A percentile compares a stretch with the other conserved stretches of the same genome.
Conservation (phyloP, 2,329 filamentous ascomycete genomes). For the Epichloe brachyelytri region DNA sequence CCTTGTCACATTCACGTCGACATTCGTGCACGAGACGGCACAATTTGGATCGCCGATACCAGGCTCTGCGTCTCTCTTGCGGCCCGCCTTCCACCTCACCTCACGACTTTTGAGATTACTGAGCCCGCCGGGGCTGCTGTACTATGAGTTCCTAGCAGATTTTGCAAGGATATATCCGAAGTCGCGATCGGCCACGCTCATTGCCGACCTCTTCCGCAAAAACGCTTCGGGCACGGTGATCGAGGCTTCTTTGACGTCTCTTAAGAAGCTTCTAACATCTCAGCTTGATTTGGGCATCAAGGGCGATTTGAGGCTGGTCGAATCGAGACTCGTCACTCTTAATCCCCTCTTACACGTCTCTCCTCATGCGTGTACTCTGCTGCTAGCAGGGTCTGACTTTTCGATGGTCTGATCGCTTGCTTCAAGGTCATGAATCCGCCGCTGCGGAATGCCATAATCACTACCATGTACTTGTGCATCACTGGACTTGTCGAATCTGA, state of each 20-base stretch:
- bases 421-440: constrained; percentile 52
- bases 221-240: constrained; percentile 28
- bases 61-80: constrained; percentile 37
- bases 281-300: constrained; percentile 49
- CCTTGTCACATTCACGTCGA: constrained; percentile 25
- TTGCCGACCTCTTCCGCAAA: constrained; percentile 36
- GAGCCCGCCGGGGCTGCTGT: constrained; percentile 36
- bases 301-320: constrained; percentile 40
- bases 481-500: constrained; percentile 54
- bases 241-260: constrained; percentile 40
- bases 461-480: constrained; percentile 64
- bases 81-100: constrained; percentile 50
- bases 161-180: constrained; percentile 55
- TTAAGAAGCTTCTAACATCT: constrained; percentile 50
- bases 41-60: constrained; percentile 12
- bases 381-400: constrained; percentile 80
- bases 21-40: constrained; percentile 48
- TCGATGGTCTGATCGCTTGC: constrained; percentile 59
- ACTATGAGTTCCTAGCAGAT: constrained; percentile 57
- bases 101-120: constrained; percentile 38
- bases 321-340: constrained; percentile 42
- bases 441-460: constrained; percentile 54
- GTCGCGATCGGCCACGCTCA: constrained; percentile 41
- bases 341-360: constrained; percentile 53
- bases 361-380: constrained; percentile 41